A percentile compares a stretch with the other conserved stretches of the same genome.
These are phyloP conservation scores for Musa beccarii DNA, from an alignment of 176 grass and related monocot genomes.

Conservation along the genomic window DNA sequence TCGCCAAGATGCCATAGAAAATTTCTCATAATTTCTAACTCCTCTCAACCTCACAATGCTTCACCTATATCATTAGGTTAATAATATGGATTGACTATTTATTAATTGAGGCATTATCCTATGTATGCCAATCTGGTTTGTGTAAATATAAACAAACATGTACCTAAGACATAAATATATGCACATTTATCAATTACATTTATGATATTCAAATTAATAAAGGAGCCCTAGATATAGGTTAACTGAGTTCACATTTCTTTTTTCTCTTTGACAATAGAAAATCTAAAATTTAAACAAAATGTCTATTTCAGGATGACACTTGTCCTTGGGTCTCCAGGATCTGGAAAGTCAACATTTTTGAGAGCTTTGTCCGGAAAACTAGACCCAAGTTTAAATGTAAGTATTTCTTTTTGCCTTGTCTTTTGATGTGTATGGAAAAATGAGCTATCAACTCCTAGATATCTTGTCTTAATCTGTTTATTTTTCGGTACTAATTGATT, in stretches of 20 bases:
- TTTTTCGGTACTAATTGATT: background rate
- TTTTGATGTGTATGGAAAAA: background rate
- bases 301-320: slow-evolving; percentile 16
- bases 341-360: slow-evolving; percentile 19
- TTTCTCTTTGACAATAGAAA: background rate
- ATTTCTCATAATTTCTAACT: too few species aligned
- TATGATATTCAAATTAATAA: background rate
- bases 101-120: too few species aligned
- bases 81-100: too few species aligned
- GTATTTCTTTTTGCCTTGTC: background rate
- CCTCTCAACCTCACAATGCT: too few species aligned
- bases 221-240: background rate
- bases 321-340: slow-evolving; percentile 16
- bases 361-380: slow-evolving; percentile 17
- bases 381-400: slow-evolving; percentile 19
- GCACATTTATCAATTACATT: too few species aligned
- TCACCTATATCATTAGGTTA: too few species aligned
- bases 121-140: too few species aligned
- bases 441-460: background rate
- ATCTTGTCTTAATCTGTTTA: background rate
- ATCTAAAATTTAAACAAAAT: background rate
- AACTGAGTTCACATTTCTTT: background rate
- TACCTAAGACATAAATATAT: too few species aligned
- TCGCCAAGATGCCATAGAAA: too few species aligned
- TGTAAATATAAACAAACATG: too few species aligned